A percentile compares a stretch with the other conserved stretches of the same genome.
These are phyloP conservation scores for Russula earlei DNA, from an alignment of 768 basidiomycete species.

Conservation along the genomic window DNA sequence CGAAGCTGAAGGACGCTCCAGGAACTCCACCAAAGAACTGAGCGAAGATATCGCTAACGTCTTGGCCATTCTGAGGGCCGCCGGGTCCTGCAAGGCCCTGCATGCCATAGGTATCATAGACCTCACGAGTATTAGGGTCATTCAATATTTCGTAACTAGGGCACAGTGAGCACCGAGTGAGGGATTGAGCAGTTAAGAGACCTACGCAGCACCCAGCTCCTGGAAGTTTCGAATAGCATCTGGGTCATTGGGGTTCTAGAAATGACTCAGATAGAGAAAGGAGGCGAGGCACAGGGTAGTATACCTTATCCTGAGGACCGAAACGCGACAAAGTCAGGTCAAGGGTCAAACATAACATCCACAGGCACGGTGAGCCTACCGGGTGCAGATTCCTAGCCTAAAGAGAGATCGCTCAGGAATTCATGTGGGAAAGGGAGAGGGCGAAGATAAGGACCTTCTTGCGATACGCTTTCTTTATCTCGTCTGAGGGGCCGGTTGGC, in stretches of 20 bases:
- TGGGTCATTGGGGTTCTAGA: constrained; percentile 82
- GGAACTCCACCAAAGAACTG: constrained; percentile 55
- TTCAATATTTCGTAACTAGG: constrained; percentile 74
- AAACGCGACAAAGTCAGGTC: constrained; percentile 9
- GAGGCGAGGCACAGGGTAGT: not conserved
- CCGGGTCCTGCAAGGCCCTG: constrained; percentile 48
- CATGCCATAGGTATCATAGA: constrained; percentile 70
- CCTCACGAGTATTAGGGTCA: constrained; percentile 54
- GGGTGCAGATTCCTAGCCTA: constrained; percentile 87
- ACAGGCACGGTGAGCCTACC: constrained; percentile 35
- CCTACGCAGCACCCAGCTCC: constrained; percentile 81
- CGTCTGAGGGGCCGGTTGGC: constrained; percentile 35
- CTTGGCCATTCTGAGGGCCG: constrained; percentile 32
- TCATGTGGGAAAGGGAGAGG: constrained; percentile 18
- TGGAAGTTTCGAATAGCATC: constrained; percentile 78
- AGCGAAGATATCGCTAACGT: constrained; percentile 65
- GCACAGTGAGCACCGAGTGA: not conserved
- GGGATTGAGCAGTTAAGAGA: constrained; percentile 17
- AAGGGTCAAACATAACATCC: constrained; percentile 7
- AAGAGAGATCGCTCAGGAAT: constrained; percentile 18
- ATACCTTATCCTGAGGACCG: constrained; percentile 55
- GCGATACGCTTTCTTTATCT: constrained; percentile 92
- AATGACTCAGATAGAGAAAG: not conserved
- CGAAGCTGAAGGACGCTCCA: constrained; percentile 58
- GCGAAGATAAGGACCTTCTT: constrained; percentile 55